Conservation (phyloP, 208 protist species). For the Trypanosoma scelopori region DNA sequence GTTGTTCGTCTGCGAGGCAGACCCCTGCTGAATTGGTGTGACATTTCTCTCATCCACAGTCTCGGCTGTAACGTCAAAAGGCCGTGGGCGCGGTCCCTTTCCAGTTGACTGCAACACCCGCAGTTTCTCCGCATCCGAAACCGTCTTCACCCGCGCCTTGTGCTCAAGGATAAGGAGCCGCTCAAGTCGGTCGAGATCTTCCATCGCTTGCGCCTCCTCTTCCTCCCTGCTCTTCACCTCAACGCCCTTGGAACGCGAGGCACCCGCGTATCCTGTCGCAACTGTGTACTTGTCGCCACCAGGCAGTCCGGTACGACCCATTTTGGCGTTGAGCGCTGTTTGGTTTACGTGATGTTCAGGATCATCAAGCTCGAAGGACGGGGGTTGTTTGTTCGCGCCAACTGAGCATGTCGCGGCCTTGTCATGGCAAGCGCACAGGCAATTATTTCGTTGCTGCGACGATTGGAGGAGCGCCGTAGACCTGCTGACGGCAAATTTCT, state of each 20-base stretch:
- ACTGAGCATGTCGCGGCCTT: slow-evolving; percentile 23
- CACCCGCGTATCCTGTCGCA: slow-evolving; percentile 16
- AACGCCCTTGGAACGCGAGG: background rate
- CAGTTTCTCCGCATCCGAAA: slow-evolving; percentile 61
- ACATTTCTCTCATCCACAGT: background rate
- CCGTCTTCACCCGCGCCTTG: slow-evolving; percentile 70
- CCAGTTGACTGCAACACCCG: slow-evolving; percentile 33
- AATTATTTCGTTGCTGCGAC: slow-evolving; percentile 45
- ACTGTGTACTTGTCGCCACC: slow-evolving; percentile 57
- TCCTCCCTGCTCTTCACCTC: slow-evolving; percentile 42
- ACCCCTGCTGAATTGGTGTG: slow-evolving; percentile 7
- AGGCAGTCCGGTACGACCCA: slow-evolving; percentile 55
- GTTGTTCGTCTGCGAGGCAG: slow-evolving; percentile 17
- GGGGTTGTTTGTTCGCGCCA: slow-evolving; percentile 9
- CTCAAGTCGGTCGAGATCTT: slow-evolving; percentile 86
- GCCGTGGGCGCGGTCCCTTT: slow-evolving; percentile 38
- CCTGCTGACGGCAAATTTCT: slow-evolving; percentile 69
- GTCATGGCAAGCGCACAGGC: slow-evolving; percentile 57
- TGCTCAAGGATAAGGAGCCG: slow-evolving; percentile 88
- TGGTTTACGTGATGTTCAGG: slow-evolving; percentile 77
- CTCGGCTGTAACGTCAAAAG: slow-evolving; percentile 33
- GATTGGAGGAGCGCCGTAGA: slow-evolving; percentile 25
- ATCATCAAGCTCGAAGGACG: slow-evolving; percentile 69
- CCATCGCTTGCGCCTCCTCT: slow-evolving; percentile 46
- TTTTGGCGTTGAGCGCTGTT: slow-evolving; percentile 73